Conservation (phyloP, 129 eudicot genomes). For the Chrysanthemum seticuspe region DNA sequence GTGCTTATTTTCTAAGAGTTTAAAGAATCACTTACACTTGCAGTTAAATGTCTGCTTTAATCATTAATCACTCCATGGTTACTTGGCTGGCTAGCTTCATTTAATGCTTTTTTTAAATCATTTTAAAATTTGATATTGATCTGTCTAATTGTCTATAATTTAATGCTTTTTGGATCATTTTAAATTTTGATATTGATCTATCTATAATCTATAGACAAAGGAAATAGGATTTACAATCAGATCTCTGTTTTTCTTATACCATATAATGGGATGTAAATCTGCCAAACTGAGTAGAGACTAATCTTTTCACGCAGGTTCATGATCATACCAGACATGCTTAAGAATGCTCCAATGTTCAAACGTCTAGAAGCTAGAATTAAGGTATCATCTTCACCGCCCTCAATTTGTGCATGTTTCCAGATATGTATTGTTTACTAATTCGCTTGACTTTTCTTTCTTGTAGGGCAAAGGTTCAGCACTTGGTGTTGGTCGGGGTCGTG, state of each 20-base stretch:
- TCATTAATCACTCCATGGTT: not conserved
- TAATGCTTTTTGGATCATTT: not conserved
- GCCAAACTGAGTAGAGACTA: not conserved
- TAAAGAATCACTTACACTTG: no score
- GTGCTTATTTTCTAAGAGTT: no score
- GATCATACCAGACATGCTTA: slow-evolving; percentile 98
- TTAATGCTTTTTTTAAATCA: not conserved
- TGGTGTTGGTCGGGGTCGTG: slow-evolving; percentile 65
- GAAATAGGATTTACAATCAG: no score
- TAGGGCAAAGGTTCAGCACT: slow-evolving; percentile 84
- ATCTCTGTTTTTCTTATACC: no score
- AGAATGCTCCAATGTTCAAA: slow-evolving; percentile 98
- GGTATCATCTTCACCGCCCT: slow-evolving; percentile 38
- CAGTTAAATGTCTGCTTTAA: not conserved
- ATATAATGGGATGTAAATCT: no score
- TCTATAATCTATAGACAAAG: not conserved
- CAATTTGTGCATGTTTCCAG: not conserved
- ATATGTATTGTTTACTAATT: not conserved
- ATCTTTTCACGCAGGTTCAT: slow-evolving; percentile 60
- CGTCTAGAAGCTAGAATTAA: slow-evolving; percentile 91
- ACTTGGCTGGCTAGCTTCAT: not conserved
- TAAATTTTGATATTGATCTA: not conserved
- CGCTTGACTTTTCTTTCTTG: slow-evolving; percentile 14
- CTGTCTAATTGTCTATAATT: not conserved
- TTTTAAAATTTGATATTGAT: not conserved